Evolutionary conservation across 164 flowering plant genomes (phyloP).

Genomic region (Aristolochia californica): DNA sequence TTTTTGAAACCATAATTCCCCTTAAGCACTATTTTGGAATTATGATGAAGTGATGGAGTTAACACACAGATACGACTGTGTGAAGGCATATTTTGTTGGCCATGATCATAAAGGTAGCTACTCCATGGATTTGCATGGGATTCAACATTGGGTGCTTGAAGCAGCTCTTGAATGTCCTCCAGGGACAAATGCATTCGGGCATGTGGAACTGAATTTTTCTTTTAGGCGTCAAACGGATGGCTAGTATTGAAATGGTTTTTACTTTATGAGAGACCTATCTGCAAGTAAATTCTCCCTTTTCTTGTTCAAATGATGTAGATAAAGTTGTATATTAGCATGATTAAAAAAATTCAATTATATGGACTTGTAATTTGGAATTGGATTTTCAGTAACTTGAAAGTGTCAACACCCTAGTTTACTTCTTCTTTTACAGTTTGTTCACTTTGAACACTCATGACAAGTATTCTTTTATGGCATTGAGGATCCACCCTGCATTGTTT

Average conservation of each 20-base stretch:
- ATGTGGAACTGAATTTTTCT: slow-evolving; percentile 55
- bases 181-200: slow-evolving; percentile 65
- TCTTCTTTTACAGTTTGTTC: no score
- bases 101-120: slow-evolving; percentile 87
- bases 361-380: no score
- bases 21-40: slow-evolving; percentile 79
- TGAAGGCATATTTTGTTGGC: slow-evolving; percentile 77
- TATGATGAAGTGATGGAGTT: slow-evolving; percentile 78
- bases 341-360: no score
- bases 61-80: slow-evolving; percentile 63
- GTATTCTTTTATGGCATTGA: no score
- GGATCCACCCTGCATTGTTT: no score
- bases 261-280: slow-evolving; percentile 2
- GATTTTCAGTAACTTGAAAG: no score
- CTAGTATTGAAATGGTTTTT: slow-evolving; percentile 55
- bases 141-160: slow-evolving; percentile 81
- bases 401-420: no score
- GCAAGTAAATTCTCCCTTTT: no score
- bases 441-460: no score
- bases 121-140: slow-evolving; percentile 64
- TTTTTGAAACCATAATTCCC: no score
- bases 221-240: slow-evolving; percentile 53
- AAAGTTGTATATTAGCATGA: no score
- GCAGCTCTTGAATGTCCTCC: slow-evolving; percentile 96
- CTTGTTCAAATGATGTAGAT: no score